These are phyloP conservation scores for Bolboschoenus planiculmis DNA, from an alignment of 176 grass and related monocot genomes.

Conservation along the genomic window DNA sequence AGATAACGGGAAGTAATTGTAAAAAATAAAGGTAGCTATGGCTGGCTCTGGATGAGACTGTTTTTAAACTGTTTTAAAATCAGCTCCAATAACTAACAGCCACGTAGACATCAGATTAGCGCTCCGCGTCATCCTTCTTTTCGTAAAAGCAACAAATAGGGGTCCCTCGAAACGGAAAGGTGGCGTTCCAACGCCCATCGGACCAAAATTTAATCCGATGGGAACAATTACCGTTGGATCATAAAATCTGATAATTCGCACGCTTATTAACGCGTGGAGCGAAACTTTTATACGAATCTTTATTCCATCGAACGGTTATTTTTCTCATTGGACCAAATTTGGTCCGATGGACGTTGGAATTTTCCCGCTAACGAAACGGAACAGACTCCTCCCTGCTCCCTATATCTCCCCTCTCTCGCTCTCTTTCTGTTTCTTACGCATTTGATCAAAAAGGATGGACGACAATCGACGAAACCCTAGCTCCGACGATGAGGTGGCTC, in stretches of 20 bases:
- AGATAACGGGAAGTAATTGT: neutral
- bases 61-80: neutral
- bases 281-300: too few relatives aligned
- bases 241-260: too few relatives aligned
- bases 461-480: conserved; percentile 7
- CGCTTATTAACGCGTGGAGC: too few relatives aligned
- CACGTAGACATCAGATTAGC: conserved; percentile 5
- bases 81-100: neutral
- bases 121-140: neutral
- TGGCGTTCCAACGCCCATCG: too few relatives aligned
- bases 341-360: too few relatives aligned
- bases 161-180: neutral
- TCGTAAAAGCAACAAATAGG: conserved; percentile 16
- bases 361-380: too few relatives aligned
- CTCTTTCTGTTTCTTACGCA: neutral
- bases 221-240: too few relatives aligned
- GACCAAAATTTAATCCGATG: too few relatives aligned
- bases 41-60: neutral
- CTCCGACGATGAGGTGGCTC: conserved; percentile 6
- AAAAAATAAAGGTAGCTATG: neutral
- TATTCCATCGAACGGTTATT: too few relatives aligned
- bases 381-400: neutral
- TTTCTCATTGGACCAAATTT: too few relatives aligned
- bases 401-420: neutral
- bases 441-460: conserved; percentile 25